A percentile compares a stretch with the other conserved stretches of the same genome.
phyloP scores from a whole-genome alignment of 345 rosid genomes.

The Cardiospermum halicacabum region DNA sequence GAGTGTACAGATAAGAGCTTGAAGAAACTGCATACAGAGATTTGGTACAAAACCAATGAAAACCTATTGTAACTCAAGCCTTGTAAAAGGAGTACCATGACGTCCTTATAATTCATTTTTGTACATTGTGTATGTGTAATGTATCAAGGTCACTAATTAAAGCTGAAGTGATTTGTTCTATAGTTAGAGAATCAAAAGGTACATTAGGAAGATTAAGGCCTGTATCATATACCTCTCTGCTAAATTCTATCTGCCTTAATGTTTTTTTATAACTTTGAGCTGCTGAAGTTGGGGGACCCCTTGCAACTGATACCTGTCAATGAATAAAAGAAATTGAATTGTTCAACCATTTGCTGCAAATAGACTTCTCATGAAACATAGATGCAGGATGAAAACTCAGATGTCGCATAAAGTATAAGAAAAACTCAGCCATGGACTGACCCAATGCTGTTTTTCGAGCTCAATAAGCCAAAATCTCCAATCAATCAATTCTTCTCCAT shows the following conservation, averaged over 20 bases:
- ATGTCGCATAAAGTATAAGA: too few species aligned
- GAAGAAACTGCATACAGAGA: neutral
- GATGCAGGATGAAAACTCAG: too few species aligned
- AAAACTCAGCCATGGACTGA: slow-evolving; percentile 15
- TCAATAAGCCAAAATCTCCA: slow-evolving; percentile 62
- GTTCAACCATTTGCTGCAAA: neutral
- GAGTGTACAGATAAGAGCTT: too few species aligned
- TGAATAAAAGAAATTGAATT: neutral
- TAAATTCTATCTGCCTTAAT: slow-evolving; percentile 23
- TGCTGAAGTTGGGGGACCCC: slow-evolving; percentile 52
- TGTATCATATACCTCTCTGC: slow-evolving; percentile 28
- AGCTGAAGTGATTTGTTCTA: slow-evolving; percentile 28
- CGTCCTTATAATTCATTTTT: neutral
- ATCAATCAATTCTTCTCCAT: slow-evolving; percentile 26
- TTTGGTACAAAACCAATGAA: neutral
- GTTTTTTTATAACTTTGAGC: slow-evolving; percentile 44
- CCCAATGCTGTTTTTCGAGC: slow-evolving; percentile 41
- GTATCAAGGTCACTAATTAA: slow-evolving; percentile 6
- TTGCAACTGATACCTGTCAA: slow-evolving; percentile 55
- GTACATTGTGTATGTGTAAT: neutral
- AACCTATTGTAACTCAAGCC: neutral
- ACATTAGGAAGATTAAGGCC: slow-evolving; percentile 37
- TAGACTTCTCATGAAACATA: neutral
- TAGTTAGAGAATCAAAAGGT: slow-evolving; percentile 22
- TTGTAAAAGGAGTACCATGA: neutral